A percentile compares a stretch with the other conserved stretches of the same genome.
These are phyloP conservation scores for Pichia sp. DNA, from an alignment of 1,139 yeast genomes.

Conservation along the genomic window DNA sequence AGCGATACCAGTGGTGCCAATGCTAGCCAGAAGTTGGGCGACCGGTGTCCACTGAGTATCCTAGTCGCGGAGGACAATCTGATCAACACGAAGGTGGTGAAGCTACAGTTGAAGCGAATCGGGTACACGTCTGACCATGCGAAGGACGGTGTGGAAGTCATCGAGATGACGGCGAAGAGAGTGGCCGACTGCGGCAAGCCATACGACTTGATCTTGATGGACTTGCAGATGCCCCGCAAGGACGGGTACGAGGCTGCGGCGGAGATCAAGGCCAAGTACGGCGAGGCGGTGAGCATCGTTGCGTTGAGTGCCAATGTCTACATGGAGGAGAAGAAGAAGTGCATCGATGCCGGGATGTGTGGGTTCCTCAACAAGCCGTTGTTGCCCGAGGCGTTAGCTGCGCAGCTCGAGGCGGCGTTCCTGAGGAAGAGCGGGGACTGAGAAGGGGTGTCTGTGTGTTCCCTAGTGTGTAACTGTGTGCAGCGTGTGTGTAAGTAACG, in stretches of 20 bases:
- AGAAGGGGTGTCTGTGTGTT: too few relatives aligned
- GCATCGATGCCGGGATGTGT: conserved; percentile 75
- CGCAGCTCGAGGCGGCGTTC: conserved; percentile 31
- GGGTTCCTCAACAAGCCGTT: conserved; percentile 76
- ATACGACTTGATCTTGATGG: conserved; percentile 82
- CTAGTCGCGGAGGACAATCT: conserved; percentile 54
- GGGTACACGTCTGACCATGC: conserved; percentile 58
- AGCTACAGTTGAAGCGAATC: conserved; percentile 49
- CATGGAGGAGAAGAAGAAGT: conserved; percentile 70
- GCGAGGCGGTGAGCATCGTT: conserved; percentile 64
- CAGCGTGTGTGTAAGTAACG: neutral
- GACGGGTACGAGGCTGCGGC: conserved; percentile 81
- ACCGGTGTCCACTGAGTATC: conserved; percentile 43
- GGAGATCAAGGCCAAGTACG: conserved; percentile 50
- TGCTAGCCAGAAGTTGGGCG: conserved; percentile 31
- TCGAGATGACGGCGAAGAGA: conserved; percentile 40
- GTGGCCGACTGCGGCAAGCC: conserved; percentile 28
- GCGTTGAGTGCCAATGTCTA: conserved; percentile 92
- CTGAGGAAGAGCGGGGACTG: too few relatives aligned
- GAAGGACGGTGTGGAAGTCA: conserved; percentile 51
- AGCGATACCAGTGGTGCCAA: too few relatives aligned
- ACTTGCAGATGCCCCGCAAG: conserved; percentile 88
- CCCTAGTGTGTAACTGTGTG: too few relatives aligned
- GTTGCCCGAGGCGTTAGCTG: conserved; percentile 45
- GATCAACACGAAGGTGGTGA: conserved; percentile 50